Evolutionary conservation across 352 stramenopile species (phyloP), one percentile per base, ranked within the genome.

Genomic region (Globisporangium sylvaticum): DNA sequence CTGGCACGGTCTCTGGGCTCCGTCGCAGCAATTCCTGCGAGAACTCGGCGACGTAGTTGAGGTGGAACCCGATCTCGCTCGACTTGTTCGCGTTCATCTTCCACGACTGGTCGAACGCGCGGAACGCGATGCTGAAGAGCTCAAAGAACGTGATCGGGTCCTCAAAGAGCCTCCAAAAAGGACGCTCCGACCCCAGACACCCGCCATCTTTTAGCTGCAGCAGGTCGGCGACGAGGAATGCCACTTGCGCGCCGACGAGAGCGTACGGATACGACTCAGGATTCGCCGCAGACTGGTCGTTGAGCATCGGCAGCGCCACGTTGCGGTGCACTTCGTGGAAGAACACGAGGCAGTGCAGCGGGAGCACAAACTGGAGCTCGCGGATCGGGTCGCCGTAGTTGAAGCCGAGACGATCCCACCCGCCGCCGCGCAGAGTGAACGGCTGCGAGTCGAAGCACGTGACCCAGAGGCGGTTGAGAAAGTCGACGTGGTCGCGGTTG

Each of bases 91-190:
- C 63, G 32, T 79, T 71, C 10, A 79, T 59, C 66, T 87, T 83
- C 80, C 83, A 92, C 15, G 82, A 90, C 25, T 84, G 68, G 55
- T 94, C 79, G 59, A 92, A 92, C 3, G 80, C 77, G 31, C 84
- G 83, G 64, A 93, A 90, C 14, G 80, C 74, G 65, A 95, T 71
- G 46, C 81, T 87, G 54, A 88, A 95, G 10, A 95, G 76, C 67
- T 95, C 87, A 56, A 83, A 92, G 65, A 94, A 91, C 3, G 81
- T 85, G 39, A 94, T 87, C 0, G 87, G 84, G 71, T 95, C 87
- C 59, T 95, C 87, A 71, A 95, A 95, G 1, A 94, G 72, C 8
- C 82, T 84, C 87, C 87, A 95, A 66, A 94, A 95, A 27, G 86
- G 83, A 8, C 86, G 82, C 68, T 93, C 87, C 0, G 76, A 78